Conservation (phyloP, 805 yeast species). For the Lipomyces spencermartinsiae region DNA sequence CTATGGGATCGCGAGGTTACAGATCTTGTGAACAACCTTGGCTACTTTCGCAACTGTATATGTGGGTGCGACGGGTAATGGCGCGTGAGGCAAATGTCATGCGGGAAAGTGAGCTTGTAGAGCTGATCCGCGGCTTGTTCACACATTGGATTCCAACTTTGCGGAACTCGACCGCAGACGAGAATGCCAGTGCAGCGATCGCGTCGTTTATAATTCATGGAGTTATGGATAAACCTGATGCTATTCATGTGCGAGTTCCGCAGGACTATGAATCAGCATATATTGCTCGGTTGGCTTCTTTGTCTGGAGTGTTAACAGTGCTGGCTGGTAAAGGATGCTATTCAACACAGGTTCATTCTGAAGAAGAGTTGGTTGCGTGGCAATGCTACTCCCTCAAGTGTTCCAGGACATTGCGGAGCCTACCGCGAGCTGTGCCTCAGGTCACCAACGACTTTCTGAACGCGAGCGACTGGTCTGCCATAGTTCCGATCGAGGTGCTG, state of each 20-base stretch:
- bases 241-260: constrained; percentile 19
- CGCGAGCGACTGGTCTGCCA: constrained; percentile 38
- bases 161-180: constrained; percentile 44
- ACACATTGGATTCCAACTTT: constrained; percentile 43
- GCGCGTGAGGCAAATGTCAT: constrained; percentile 28
- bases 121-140: constrained; percentile 39
- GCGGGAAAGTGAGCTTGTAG: constrained; percentile 33
- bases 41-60: constrained; percentile 26
- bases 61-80: constrained; percentile 28
- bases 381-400: constrained; percentile 45
- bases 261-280: constrained; percentile 23
- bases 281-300: constrained; percentile 12
- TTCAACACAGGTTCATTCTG: constrained; percentile 34
- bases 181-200: constrained; percentile 42
- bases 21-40: constrained; percentile 18
- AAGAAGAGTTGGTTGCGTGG: constrained; percentile 12
- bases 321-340: constrained; percentile 48
- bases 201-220: constrained; percentile 40
- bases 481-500: constrained; percentile 24
- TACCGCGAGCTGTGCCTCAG: constrained; percentile 15
- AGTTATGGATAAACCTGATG: constrained; percentile 34
- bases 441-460: constrained; percentile 18
- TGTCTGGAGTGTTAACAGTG: constrained; percentile 47
- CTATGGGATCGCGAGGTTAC: neutral
- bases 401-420: constrained; percentile 38